Base-by-base conservation (phyloP, 148 eudicot species). In the Fagopyrum homotropicum region DNA sequence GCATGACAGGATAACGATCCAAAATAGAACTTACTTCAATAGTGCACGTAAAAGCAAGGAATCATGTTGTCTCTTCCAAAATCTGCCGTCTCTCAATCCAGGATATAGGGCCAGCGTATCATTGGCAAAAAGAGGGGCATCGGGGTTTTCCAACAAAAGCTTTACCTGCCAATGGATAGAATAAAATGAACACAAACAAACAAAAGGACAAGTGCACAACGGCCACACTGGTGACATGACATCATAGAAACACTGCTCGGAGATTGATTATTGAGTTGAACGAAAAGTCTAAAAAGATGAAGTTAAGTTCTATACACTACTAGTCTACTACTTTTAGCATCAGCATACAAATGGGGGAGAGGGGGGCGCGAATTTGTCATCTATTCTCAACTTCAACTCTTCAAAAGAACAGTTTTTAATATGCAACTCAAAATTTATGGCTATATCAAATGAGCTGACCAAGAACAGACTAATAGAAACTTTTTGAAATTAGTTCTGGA, bases 1-100 rank as follows among this genome's bases (percentile, higher is more conserved):
- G 46, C 71, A 61, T 61, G 68, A 61, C 43, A 8, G 68, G 68
- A 29, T 61, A 12, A 9, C 26, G 30, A 54, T 54, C 6, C 17
- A 15, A 26, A 29, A 61, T 49, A 72, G 29, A 80, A 81, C 86
- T 61, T 95, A 95, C 99, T 88, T 95, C 50, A 90, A 73, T 56
- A 92, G 89, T 54, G 97, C 99, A n/a, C 86, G 90, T 44, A 95
- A 84, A 22, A 95, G 85, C 72, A 81, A 63, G 60, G 78, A 79
- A 77, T 95, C 99, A 80, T 89, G 92, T 69, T 86, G 85, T 61
- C 83, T 86, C 84, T 85, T 92, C 99, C 99, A 95, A 64, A 85
- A 54, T 79, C 87, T 89, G 80, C 92, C 97, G 72, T 84, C 83
- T 76, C 80, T 92, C 74, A 95, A 77, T 76, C 89, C 86, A 44